Base-by-base conservation (phyloP, 2,329 filamentous ascomycete species). In the Cytospora piceicola region DNA sequence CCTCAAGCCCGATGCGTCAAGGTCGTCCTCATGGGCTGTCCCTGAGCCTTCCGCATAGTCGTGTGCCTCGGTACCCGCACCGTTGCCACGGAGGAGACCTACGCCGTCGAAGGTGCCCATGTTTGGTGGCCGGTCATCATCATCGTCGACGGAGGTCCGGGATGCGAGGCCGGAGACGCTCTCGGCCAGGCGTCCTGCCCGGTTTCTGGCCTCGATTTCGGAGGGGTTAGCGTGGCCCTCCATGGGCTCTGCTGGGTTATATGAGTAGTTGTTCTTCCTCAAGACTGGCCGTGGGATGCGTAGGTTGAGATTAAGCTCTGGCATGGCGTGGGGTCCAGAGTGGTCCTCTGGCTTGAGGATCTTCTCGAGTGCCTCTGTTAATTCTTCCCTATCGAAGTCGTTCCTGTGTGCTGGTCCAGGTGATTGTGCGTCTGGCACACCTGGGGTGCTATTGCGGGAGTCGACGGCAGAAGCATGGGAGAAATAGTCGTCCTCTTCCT, bases 181-280 rank as follows among this genome's bases (percentile, higher is more conserved):
- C 62, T 73, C 72, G 12, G 76, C 76, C 29, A 77, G 70, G 12
- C 75, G 72, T 56, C 77, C 75, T 3, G 76, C 76, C 20, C 76
- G 72, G 42, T 75, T 70, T 56, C 74, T 75, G 46, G 76, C 76
- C 30, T 75, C 75, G 8, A 74, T 70, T 65, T 76, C 75, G 1
- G 75, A 77, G 42, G 63, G 69, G 63, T 69, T 71, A 34, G 69
- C 69, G 6, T 65, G 27, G 1, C 64, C 64, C 15, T 59, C 55
- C 24, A 68, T 51, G 22, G 57, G 42, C 27, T 73, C 71, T 24
- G 64, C 56, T 1, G 69, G 67, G 39, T 65, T 64, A 12, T 70
- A 67, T 3, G 67, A 51, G 7, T 63, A 51, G 29, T 67, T 69
- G 5, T 69, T 61, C 58, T 73, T 73, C 29, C 72, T 69, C 7